Conservation (phyloP, 2,329 filamentous ascomycete species). For the Aspergillus ochraceus region DNA sequence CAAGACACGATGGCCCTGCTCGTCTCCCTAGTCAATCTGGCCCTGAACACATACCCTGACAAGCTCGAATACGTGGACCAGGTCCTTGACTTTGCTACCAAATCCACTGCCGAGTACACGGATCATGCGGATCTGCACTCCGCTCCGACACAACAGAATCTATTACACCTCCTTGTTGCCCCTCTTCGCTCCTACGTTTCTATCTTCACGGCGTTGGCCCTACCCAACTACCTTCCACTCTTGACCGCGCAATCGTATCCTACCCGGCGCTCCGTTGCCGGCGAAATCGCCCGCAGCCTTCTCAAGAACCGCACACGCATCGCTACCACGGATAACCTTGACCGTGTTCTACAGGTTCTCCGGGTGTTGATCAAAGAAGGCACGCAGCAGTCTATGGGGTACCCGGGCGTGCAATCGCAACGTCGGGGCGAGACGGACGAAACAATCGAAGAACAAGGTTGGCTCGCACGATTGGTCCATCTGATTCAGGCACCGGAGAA, state of each 20-base stretch:
- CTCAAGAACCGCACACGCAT: conserved; percentile 80
- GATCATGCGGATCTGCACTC: conserved; percentile 97
- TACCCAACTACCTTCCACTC: conserved; percentile 88
- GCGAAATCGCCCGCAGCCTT: conserved; percentile 80
- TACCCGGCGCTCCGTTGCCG: conserved; percentile 85
- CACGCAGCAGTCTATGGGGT: conserved; percentile 77
- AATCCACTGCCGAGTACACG: conserved; percentile 82
- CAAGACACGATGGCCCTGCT: conserved; percentile 92
- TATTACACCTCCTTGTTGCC: conserved; percentile 85
- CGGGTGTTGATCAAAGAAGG: conserved; percentile 94
- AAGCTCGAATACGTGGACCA: conserved; percentile 93
- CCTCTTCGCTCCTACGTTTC: conserved; percentile 88
- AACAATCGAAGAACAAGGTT: conserved; percentile 96
- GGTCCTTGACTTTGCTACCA: conserved; percentile 81
- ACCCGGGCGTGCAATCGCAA: conserved; percentile 74
- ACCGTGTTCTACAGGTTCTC: conserved; percentile 83
- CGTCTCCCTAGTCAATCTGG: conserved; percentile 90
- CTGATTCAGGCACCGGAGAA: conserved; percentile 81
- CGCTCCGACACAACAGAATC: conserved; percentile 78
- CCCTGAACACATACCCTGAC: conserved; percentile 93
- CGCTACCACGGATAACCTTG: conserved; percentile 73
- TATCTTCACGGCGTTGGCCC: conserved; percentile 90
- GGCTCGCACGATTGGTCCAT: conserved; percentile 90
- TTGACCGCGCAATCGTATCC: conserved; percentile 90
- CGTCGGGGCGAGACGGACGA: conserved; percentile 89